phyloP scores from a whole-genome alignment of 495 filamentous ascomycete species.

The Xylaria grammica region DNA sequence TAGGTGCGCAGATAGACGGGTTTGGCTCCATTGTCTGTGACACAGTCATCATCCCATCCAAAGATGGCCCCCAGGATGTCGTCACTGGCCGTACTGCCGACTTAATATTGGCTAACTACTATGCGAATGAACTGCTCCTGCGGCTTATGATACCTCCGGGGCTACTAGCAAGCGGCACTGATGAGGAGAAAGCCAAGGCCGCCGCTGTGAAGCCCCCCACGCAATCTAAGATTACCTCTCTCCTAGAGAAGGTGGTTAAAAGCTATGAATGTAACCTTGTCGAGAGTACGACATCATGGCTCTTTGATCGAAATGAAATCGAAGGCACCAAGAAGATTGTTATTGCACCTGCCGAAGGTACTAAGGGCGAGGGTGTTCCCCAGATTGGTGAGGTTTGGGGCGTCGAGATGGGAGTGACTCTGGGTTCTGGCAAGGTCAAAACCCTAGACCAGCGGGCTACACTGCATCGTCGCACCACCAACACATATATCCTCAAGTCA shows the following conservation, averaged over 20 bases:
- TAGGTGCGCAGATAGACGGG: constrained; percentile 97
- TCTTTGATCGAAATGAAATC: constrained; percentile 95
- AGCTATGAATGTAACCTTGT: constrained; percentile 90
- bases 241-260: constrained; percentile 91
- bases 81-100: constrained; percentile 79
- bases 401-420: constrained; percentile 90
- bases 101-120: constrained; percentile 87
- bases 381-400: constrained; percentile 97
- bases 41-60: constrained; percentile 73
- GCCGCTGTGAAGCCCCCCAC: constrained; percentile 77
- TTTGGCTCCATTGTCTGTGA: constrained; percentile 97
- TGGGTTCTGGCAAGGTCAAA: constrained; percentile 95
- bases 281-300: constrained; percentile 96
- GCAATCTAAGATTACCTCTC: constrained; percentile 80
- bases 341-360: constrained; percentile 78
- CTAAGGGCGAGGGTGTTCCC: constrained; percentile 88
- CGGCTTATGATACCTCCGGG: constrained; percentile 90
- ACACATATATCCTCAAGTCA: constrained; percentile 89
- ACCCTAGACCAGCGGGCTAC: constrained; percentile 83
- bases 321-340: constrained; percentile 99
- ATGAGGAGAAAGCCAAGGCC: constrained; percentile 94
- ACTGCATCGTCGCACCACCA: constrained; percentile 88
- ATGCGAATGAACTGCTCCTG: constrained; percentile 92
- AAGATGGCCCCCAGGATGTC: constrained; percentile 61
- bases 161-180: constrained; percentile 77